Base-by-base conservation (phyloP, 2,329 filamentous ascomycete genomes). In the Alternaria solani region DNA sequence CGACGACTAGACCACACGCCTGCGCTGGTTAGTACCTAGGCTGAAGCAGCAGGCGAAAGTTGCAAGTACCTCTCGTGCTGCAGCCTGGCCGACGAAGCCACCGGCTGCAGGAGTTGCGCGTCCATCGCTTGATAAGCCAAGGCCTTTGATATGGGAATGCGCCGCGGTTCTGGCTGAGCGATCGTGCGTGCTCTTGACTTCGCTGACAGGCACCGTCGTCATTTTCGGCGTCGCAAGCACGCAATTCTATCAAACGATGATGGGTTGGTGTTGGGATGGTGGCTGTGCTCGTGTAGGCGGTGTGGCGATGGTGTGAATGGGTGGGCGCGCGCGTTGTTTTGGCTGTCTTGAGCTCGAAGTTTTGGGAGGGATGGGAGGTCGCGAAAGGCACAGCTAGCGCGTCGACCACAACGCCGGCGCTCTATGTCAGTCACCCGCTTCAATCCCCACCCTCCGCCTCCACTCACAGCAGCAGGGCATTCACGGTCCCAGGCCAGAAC, bases 91-190 rank as follows among this genome's bases (percentile, higher is more conserved):
- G 49, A 98, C 90, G 75, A 98, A 99, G 36, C 95, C 95, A 25
- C 71, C 74, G 5, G 69, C 73, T 63, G 91, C 87, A 67, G 87
- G 87, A 77, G 97, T 94, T 64, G 95, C 93, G 53, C 87, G 89
- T 65, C 95, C 95, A 88, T 97, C 92, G 23, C 69, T 70, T 75
- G 92, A 91, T 70, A 99, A 82, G 18, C 95, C 95, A 41, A 99
- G 86, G 52, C 95, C 95, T 79, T 93, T 96, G 86, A 99, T 99
- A 81, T 99, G 95, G 54, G 94, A 97, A 82, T 99, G 95, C 71
- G 94, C 91, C 63, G 95, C 94, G 48, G 95, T 99, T 77, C 95
- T 90, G 12, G 62, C 55, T 23, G 59, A 66, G 83, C 96, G 95
- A 81, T 97, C 94, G 84, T 95, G 93, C 83, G 89, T 94, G 83